Base-by-base conservation (phyloP, 257 asterid species). In the Scutellaria minor region DNA sequence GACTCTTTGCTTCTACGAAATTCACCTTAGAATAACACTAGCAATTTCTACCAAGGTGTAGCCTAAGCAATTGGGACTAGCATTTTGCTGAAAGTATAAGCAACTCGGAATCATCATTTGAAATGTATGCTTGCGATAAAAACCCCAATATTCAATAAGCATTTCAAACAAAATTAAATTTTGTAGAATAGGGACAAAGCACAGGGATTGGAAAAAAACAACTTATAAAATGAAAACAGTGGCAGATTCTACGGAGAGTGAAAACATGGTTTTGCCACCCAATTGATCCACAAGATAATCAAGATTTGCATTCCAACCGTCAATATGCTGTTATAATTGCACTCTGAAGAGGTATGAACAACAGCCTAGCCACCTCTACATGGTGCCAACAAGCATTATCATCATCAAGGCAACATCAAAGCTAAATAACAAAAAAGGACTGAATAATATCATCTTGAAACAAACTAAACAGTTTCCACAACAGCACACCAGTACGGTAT, bases 41-140 rank as follows among this genome's bases (percentile, higher is more conserved):
- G 14, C 68, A 56, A 37, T 24, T 63, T 63, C 50, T 66, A 39
- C 0, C 10, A 52, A 41, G 37, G 20, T 46, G 39, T 11, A 6
- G 10, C 59, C 59, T 37, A 55, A 58, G 14, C 50, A 56, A 75
- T 50, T 14, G 5, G 20, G 15, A 40, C 56, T 13, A 67, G 24
- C 35, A 61, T 69, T 37, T 67, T 59, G 46, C 37, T 48, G 52
- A 37, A 57, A 50, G 45, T 55, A 60, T 54, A 54, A 56, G 72
- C 53, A 52, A 51, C 22, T 20, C 44, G 27, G 4, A 15, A 46
- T 65, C 64, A 48, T 39, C 27, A 39, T 51, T 51, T 24, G 46
- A 66, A 59, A 46, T 47, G 6, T 50, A 20, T 6, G n/a, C 35
- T 45, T 48, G 53, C 57, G 55, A 51, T 44, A 63, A 64, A 68